Base-by-base conservation (phyloP, 2,329 filamentous ascomycete genomes). In the Xylariaceae sp. region DNA sequence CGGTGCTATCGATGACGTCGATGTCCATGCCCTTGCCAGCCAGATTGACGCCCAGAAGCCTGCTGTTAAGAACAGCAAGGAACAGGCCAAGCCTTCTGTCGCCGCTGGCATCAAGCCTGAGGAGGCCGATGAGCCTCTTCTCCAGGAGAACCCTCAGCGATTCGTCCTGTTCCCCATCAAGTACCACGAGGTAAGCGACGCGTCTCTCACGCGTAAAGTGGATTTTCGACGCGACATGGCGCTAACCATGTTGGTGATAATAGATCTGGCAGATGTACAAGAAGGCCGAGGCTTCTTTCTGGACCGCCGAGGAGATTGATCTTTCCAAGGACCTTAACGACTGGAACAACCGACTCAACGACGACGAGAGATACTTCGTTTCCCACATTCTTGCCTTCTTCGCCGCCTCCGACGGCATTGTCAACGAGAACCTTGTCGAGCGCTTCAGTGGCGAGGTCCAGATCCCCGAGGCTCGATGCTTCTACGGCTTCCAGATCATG, bases 261-360 rank as follows among this genome's bases (percentile, higher is more conserved):
- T 70, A 97, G 92, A 95, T 97, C 77, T 99, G 94, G 94, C 93
- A 97, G 78, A 97, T 97, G 93, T 99, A 99, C 86, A 99, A 99
- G 87, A 97, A 97, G 82, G 92, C 92, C 67, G 93, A 99, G 77
- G 94, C 94, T 56, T 97, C 94, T 49, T 99, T 99, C 88, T 99
- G 94, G 94, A 99, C 94, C 48, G 94, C 94, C 55, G 94, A 99
- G 77, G 94, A 99, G 82, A 97, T 99, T 70, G 94, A 99, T 78
- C 86, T 99, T 55, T 97, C 93, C 72, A 99, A 99, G 81, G 94
- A 99, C 76, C 83, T 97, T 61, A 90, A 97, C 81, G 94, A 99
- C 81, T 99, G 94, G 94, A 95, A 96, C 84, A 96, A 97, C 83
- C 88, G 88, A 70, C 81, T 99, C 69, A 99, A 90, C 74, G 90